These are phyloP conservation scores for Castanospermum australe DNA, from an alignment of 306 rosid genomes.

Conservation along the genomic window DNA sequence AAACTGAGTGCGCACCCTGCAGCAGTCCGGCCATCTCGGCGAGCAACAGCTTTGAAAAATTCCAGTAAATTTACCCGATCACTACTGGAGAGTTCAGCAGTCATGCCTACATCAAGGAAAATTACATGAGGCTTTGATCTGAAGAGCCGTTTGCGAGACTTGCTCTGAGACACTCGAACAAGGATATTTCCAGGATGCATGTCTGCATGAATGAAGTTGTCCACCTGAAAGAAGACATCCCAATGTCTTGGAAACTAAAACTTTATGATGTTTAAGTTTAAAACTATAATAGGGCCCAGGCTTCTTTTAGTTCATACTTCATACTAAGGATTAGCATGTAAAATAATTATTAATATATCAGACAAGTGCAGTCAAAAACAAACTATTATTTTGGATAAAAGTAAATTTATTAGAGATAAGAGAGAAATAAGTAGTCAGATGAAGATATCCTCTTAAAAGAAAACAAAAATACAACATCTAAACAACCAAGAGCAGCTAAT, in stretches of 20 bases:
- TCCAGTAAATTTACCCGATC: slow-evolving; percentile 87
- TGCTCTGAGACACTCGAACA: slow-evolving; percentile 71
- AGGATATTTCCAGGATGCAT: slow-evolving; percentile 99
- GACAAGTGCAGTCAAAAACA: not conserved
- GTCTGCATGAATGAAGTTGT: slow-evolving; percentile 99
- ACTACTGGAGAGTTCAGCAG: slow-evolving; percentile 92
- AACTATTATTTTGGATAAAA: not conserved
- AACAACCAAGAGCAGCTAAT: not conserved
- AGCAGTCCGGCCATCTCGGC: slow-evolving; percentile 93
- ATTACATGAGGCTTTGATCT: slow-evolving; percentile 95
- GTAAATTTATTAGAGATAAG: not conserved
- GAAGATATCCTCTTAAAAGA: not conserved
- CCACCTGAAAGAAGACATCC: slow-evolving; percentile 78
- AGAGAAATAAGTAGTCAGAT: not conserved
- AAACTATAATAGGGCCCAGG: not conserved
- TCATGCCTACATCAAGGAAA: slow-evolving; percentile 99
- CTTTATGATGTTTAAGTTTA: slow-evolving; percentile 5
- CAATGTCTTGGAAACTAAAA: slow-evolving; percentile 38
- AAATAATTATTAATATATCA: not conserved
- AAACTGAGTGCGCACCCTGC: slow-evolving; percentile 80
- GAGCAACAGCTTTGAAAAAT: slow-evolving; percentile 92
- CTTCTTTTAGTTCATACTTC: not conserved
- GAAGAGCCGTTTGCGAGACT: slow-evolving; percentile 74
- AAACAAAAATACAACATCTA: not conserved
- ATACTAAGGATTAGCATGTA: not conserved